Conservation (phyloP, 139 green algal genomes). For the Nannochloris sp. region DNA sequence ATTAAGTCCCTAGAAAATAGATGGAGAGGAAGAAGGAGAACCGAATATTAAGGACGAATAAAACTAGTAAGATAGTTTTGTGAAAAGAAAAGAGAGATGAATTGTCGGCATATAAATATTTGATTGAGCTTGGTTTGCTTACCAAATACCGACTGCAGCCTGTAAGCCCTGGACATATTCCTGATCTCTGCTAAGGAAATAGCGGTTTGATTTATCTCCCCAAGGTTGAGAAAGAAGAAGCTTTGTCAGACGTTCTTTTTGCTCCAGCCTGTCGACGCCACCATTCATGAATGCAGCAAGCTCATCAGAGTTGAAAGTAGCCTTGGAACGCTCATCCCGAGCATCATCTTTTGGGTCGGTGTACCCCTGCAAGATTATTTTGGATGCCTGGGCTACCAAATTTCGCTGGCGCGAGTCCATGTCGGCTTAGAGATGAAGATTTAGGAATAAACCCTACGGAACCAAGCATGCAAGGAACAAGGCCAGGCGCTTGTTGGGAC, state of each 20-base stretch:
- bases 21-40: not conserved
- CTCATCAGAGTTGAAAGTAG: constrained; percentile 58
- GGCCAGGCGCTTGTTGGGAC: too few relatives aligned
- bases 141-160: constrained; percentile 74
- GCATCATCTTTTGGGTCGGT: constrained; percentile 31
- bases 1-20: constrained; percentile 57
- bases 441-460: not conserved
- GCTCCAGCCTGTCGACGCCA: constrained; percentile 57
- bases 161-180: constrained; percentile 70
- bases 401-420: not conserved
- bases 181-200: constrained; percentile 73
- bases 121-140: too few relatives aligned
- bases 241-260: constrained; percentile 50
- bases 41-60: not conserved
- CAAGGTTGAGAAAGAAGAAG: constrained; percentile 51
- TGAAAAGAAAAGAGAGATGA: not conserved
- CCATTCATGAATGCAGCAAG: constrained; percentile 60
- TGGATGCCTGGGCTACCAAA: constrained; percentile 1
- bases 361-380: not conserved
- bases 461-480: too few relatives aligned
- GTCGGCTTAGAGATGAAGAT: too few relatives aligned
- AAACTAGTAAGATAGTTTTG: not conserved
- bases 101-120: not conserved
- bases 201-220: constrained; percentile 68
- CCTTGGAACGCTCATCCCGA: constrained; percentile 41